Percentiles rank a stretch among this genome's conserved stretches.
Evolutionary conservation across 768 basidiomycete genomes (phyloP).

Genomic region (Coprinellus micaceus): DNA sequence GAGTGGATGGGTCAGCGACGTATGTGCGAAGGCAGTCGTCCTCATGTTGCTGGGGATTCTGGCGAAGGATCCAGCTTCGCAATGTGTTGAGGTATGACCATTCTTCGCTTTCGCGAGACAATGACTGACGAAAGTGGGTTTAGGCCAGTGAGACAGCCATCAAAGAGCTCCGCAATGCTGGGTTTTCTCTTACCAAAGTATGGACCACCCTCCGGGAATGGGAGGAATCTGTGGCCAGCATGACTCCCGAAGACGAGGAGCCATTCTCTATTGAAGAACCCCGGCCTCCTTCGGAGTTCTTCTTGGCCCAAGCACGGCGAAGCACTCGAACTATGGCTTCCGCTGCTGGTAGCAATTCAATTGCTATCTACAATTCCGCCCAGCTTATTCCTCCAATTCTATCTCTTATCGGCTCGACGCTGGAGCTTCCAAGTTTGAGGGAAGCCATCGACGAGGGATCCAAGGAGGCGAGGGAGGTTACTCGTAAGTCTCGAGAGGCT

Average conservation of each 20-base stretch:
- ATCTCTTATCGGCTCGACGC: constrained; percentile 54
- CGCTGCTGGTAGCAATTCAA: constrained; percentile 41
- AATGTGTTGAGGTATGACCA: neutral
- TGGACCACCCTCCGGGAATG: constrained; percentile 55
- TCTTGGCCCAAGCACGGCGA: constrained; percentile 42
- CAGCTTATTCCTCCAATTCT: constrained; percentile 68
- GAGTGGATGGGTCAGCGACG: constrained; percentile 61
- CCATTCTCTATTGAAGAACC: constrained; percentile 53
- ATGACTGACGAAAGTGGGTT: constrained; percentile 10
- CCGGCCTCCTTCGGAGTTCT: constrained; percentile 34
- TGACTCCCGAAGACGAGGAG: constrained; percentile 8
- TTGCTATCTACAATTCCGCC: constrained; percentile 37
- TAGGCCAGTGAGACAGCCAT: constrained; percentile 43
- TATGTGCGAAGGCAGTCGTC: constrained; percentile 61
- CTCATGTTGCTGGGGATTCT: constrained; percentile 57
- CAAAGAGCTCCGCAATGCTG: constrained; percentile 49
- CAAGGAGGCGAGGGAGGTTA: constrained; percentile 51
- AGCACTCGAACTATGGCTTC: constrained; percentile 25
- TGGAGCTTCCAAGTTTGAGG: constrained; percentile 37
- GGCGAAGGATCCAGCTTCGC: constrained; percentile 15
- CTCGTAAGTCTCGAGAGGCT: constrained; percentile 50
- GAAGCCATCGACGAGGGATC: constrained; percentile 60
- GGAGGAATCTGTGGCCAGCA: constrained; percentile 30
- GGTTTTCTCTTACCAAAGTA: constrained; percentile 57
- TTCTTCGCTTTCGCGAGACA: neutral